phyloP scores from a whole-genome alignment of 176 grass and related monocot species.

The Saccharum spontaneum region DNA sequence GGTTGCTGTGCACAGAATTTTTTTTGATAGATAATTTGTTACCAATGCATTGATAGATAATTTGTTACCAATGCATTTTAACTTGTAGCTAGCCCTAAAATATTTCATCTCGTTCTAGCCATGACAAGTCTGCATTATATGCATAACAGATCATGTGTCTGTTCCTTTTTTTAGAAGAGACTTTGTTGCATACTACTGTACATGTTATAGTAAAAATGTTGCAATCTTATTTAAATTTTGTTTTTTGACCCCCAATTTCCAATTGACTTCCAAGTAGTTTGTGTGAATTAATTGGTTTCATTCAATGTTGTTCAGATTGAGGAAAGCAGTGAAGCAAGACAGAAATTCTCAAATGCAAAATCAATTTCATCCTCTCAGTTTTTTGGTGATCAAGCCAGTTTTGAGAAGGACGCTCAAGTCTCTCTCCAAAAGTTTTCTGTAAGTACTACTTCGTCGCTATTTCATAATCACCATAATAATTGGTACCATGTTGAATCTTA shows the following conservation, averaged over 20 bases:
- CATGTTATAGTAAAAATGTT: not conserved
- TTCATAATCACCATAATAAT: constrained; percentile 14
- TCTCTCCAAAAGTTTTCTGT: constrained; percentile 92
- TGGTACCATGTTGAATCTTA: not conserved
- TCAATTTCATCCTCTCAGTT: constrained; percentile 97
- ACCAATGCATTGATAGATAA: not conserved
- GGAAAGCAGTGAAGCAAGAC: constrained; percentile 85
- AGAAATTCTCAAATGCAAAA: constrained; percentile 98
- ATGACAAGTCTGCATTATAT: not conserved
- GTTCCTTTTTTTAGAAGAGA: not conserved
- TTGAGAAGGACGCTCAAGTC: constrained; percentile 65
- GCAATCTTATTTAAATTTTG: not conserved
- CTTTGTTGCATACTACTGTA: not conserved
- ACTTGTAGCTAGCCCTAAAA: not conserved
- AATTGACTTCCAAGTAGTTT: not conserved
- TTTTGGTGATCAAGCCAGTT: constrained; percentile 67
- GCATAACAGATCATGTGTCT: not conserved
- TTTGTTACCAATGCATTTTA: constrained; percentile 8
- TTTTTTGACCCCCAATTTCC: not conserved
- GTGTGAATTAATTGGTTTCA: constrained; percentile 29
- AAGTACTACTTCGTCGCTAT: constrained; percentile 24
- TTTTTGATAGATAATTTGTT: constrained; percentile 11
- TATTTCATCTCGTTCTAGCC: not conserved
- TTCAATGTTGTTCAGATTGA: constrained; percentile 53
- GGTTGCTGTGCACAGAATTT: not conserved